A percentile compares a stretch with the other conserved stretches of the same genome.
phyloP scores from a whole-genome alignment of 805 yeast genomes.

The Nakazawaea wickerhamii region DNA sequence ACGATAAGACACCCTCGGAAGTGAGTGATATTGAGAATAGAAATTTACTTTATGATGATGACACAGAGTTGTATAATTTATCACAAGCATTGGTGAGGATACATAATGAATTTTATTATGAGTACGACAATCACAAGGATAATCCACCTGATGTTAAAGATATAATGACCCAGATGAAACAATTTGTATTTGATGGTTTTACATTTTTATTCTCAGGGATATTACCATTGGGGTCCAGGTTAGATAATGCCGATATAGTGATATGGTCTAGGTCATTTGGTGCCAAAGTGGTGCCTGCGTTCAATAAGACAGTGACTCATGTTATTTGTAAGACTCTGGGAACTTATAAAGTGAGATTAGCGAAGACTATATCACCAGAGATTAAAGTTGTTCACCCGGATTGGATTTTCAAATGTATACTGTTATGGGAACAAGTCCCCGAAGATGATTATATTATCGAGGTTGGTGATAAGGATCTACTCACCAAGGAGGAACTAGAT shows the following conservation, averaged over 20 bases:
- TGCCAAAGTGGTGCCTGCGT: constrained; percentile 71
- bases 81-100: constrained; percentile 57
- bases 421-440: constrained; percentile 67
- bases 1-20: neutral
- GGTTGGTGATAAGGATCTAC: constrained; percentile 41
- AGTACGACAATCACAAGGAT: constrained; percentile 29
- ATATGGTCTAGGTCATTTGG: constrained; percentile 93
- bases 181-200: constrained; percentile 58
- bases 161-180: constrained; percentile 75
- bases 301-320: constrained; percentile 74
- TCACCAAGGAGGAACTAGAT: constrained; percentile 40
- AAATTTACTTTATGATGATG: constrained; percentile 70
- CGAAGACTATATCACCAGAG: constrained; percentile 52
- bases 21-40: constrained; percentile 25
- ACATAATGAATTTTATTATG: constrained; percentile 61
- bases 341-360: constrained; percentile 81
- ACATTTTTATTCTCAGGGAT: constrained; percentile 81
- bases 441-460: constrained; percentile 54
- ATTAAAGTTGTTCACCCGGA: constrained; percentile 84
- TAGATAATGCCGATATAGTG: constrained; percentile 79
- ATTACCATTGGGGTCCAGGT: constrained; percentile 74
- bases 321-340: constrained; percentile 76
- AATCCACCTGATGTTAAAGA: constrained; percentile 56
- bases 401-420: constrained; percentile 86
- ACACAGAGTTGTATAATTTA: constrained; percentile 63